Base-by-base conservation (phyloP, 768 basidiomycete genomes). In the Pisolithus tinctorius region DNA sequence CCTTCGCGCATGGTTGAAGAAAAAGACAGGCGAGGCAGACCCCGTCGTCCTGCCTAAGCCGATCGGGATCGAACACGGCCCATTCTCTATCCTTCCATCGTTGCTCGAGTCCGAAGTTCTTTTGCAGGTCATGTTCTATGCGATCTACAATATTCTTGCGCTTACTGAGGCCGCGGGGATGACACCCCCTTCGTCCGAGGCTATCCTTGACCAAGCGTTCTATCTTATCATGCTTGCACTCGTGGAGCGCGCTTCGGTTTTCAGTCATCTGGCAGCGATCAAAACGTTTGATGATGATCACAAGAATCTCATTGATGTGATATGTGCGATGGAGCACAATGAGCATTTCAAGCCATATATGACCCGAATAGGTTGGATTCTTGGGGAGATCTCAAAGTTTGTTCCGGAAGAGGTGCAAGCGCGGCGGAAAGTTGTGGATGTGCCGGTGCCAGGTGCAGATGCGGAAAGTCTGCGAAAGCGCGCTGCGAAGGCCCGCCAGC, bases 401-500 rank as follows among this genome's bases (percentile, higher is more conserved):
- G 77, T 81, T 7, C 79, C 83, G 0, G 73, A 76, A 7, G 82
- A 82, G 42, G 82, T 90, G 9, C 67, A 67, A 16, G 66, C 63
- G 7, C 74, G 77, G 7, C 77, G 83, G 13, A 72, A 70, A 36
- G 64, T 77, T 6, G 62, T 71, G 3, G 71, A 77, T 27, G 60
- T 63, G 10, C 60, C 65, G 6, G 58, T 65, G 4, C 64, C 64
- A 4, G 65, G 69, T 0, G 61, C 73, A 23, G 79, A 84, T 53
- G 68, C 80, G 3, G 85, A 82, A 52, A 84, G 84, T 51, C 78
- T 81, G 40, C 88, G 86, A 74, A 91, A 90, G 63, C 76, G 75
- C 27, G 90, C 93, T 4, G 93, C 90, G 7, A 92, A 93, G 65
- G 88, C 83, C 11, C 76, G 94, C n/a, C 88, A 96, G 65, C 89